Conservation (phyloP, 169 alveolate species). For the Plasmodium ovale region DNA sequence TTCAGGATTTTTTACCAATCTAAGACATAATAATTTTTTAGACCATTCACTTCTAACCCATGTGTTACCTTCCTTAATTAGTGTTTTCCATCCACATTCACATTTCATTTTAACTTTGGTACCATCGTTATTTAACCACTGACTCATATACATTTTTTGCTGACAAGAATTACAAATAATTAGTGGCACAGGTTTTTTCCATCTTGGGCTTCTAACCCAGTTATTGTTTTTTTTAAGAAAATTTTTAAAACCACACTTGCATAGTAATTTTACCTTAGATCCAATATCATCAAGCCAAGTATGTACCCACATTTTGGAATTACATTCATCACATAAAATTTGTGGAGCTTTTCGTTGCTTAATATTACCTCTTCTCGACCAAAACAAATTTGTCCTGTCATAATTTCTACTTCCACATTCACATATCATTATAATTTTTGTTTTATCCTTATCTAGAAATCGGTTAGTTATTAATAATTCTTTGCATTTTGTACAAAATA, state of each 20-base stretch:
- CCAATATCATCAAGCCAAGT: slow-evolving; percentile 77
- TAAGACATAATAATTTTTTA: slow-evolving; percentile 57
- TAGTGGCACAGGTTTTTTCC: slow-evolving; percentile 74
- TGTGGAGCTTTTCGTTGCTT: slow-evolving; percentile 76
- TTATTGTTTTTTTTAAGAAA: slow-evolving; percentile 54
- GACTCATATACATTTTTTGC: slow-evolving; percentile 75
- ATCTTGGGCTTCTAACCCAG: slow-evolving; percentile 77
- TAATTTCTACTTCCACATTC: slow-evolving; percentile 77
- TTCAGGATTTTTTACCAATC: slow-evolving; percentile 63
- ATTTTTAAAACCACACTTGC: slow-evolving; percentile 76
- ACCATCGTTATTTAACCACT: slow-evolving; percentile 74
- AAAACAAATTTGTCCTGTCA: slow-evolving; percentile 41
- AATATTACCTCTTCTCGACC: slow-evolving; percentile 61
- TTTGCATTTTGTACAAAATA: slow-evolving; percentile 68
- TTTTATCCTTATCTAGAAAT: slow-evolving; percentile 72
- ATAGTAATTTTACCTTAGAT: slow-evolving; percentile 66
- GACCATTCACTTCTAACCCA: slow-evolving; percentile 79
- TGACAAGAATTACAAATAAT: slow-evolving; percentile 72
- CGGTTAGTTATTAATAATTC: slow-evolving; percentile 52
- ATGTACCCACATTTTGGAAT: slow-evolving; percentile 77
- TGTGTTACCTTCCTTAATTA: slow-evolving; percentile 69
- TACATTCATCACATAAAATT: slow-evolving; percentile 66
- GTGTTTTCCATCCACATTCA: slow-evolving; percentile 75
- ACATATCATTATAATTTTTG: slow-evolving; percentile 74
- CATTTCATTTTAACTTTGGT: slow-evolving; percentile 76